phyloP scores from a whole-genome alignment of 1,284 basidiomycete genomes.

The Leccinum fallax region DNA sequence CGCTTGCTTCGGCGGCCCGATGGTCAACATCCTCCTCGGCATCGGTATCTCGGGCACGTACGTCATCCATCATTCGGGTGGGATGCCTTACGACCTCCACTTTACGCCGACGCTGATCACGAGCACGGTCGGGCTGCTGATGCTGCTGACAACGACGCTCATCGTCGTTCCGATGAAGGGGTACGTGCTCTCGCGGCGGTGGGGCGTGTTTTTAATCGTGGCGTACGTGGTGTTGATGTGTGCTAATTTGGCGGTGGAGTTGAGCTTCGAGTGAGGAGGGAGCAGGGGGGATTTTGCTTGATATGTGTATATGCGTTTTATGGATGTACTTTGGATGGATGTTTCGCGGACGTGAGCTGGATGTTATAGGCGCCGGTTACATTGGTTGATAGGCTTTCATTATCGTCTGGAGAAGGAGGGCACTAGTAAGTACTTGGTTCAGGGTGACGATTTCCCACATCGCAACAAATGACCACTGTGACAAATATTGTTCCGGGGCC shows the following conservation, averaged over 20 bases:
- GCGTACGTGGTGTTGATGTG: conserved; percentile 77
- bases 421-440: too few species aligned
- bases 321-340: neutral
- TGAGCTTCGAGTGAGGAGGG: conserved; percentile 26
- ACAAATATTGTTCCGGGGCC: too few species aligned
- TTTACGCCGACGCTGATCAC: conserved; percentile 86
- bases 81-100: conserved; percentile 64
- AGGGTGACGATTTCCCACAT: too few species aligned
- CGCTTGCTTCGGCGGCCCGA: conserved; percentile 92
- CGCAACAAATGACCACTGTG: too few species aligned
- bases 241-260: conserved; percentile 77
- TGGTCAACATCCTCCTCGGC: conserved; percentile 96
- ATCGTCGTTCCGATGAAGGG: conserved; percentile 85
- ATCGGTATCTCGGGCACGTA: conserved; percentile 81
- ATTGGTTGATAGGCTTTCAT: too few species aligned
- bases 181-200: conserved; percentile 76
- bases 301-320: neutral
- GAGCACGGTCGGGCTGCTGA: conserved; percentile 77
- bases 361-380: neutral
- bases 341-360: neutral
- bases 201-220: conserved; percentile 79
- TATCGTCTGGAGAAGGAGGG: too few species aligned
- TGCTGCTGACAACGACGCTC: conserved; percentile 76
- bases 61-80: conserved; percentile 60
- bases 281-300: neutral